These are phyloP conservation scores for Dactylellina haptotyla DNA, from an alignment of 2,329 filamentous ascomycete species.

Conservation along the genomic window DNA sequence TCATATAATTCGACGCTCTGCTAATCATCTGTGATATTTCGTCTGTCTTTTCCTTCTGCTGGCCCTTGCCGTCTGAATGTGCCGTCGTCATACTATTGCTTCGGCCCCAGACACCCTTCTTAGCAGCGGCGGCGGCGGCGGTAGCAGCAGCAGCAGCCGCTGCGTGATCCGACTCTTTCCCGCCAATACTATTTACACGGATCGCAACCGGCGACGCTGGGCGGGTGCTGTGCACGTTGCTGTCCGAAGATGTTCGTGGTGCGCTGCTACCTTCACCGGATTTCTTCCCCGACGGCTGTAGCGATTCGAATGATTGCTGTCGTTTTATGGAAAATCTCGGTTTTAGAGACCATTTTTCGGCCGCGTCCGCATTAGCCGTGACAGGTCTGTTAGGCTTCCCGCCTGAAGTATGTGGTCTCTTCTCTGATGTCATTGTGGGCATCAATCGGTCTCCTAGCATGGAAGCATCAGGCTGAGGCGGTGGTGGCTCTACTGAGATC, in stretches of 20 bases:
- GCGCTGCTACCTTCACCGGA: conserved; percentile 9
- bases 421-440: conserved; percentile 49
- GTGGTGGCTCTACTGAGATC: conserved; percentile 71
- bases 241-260: conserved; percentile 35
- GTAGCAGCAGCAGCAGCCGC: neutral
- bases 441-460: conserved; percentile 34
- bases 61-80: conserved; percentile 18
- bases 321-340: conserved; percentile 42
- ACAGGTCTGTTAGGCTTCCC: conserved; percentile 58
- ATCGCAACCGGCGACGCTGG: conserved; percentile 37
- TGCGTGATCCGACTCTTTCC: conserved; percentile 38
- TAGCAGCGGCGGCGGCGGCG: neutral
- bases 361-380: conserved; percentile 64
- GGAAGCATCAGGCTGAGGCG: conserved; percentile 55
- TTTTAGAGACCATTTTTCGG: conserved; percentile 38
- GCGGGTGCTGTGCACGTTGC: conserved; percentile 9
- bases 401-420: conserved; percentile 44
- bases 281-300: conserved; percentile 60
- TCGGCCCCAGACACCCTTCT: conserved; percentile 52
- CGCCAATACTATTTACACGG: conserved; percentile 34
- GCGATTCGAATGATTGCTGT: conserved; percentile 69
- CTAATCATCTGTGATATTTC: conserved; percentile 97
- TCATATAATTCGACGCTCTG: conserved; percentile 96
- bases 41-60: conserved; percentile 71
- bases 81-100: conserved; percentile 58